Evolutionary conservation across 331 rosid genomes (phyloP).

Genomic region (Cucumis variabilis): DNA sequence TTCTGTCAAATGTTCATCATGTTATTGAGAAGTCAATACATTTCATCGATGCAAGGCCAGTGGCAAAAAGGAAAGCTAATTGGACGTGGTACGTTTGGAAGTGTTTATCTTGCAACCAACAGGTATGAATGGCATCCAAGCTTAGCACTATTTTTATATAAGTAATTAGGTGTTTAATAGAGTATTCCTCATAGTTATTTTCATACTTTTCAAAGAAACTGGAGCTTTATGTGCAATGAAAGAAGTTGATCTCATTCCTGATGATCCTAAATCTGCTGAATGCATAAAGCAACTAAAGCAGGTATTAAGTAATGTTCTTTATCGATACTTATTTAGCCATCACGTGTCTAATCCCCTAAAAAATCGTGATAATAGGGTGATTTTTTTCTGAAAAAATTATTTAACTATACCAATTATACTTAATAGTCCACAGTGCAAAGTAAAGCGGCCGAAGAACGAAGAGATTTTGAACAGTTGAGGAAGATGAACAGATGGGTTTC

Average conservation of each 20-base stretch:
- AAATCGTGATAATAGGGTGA: no score
- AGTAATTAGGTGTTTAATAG: constrained; percentile 29
- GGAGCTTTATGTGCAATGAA: constrained; percentile 99
- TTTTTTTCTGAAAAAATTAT: no score
- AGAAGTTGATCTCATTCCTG: constrained; percentile 93
- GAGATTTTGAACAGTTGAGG: no score
- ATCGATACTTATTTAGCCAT: no score
- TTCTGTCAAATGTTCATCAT: constrained; percentile 37
- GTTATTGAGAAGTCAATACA: constrained; percentile 39
- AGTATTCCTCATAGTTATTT: constrained; percentile 29
- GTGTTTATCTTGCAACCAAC: constrained; percentile 85
- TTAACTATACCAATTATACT: no score
- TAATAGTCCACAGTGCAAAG: no score
- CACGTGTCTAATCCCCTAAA: no score
- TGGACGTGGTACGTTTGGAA: constrained; percentile 96
- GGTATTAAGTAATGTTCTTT: constrained; percentile 43
- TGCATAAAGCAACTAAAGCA: constrained; percentile 88
- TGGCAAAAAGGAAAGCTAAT: constrained; percentile 94
- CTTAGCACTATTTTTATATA: constrained; percentile 8
- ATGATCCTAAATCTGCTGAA: constrained; percentile 89
- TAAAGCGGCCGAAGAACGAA: no score
- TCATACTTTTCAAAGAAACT: constrained; percentile 60
- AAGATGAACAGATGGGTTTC: no score
- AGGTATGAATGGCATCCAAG: constrained; percentile 52
- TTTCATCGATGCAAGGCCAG: constrained; percentile 65